Evolutionary conservation across 148 eudicot species (phyloP), one percentile per base, ranked within the genome.

Genomic region (Cornus florida): DNA sequence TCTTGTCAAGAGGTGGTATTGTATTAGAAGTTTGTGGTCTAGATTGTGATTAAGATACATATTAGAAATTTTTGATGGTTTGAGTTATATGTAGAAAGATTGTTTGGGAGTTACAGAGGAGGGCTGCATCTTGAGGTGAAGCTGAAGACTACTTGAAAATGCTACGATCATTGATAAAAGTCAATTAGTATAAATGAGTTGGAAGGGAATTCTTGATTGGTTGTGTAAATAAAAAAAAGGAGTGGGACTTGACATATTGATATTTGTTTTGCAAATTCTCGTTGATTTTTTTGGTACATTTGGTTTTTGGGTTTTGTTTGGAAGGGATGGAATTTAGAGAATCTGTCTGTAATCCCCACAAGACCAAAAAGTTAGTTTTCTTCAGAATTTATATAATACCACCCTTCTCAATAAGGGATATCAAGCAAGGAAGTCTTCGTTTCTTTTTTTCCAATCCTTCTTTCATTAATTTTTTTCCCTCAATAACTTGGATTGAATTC

Each of bases 21-120:
- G 94, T 91, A 35, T 88, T 96, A 39, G 99, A 96, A 86, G 93
- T 92, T 28, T 96, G 99, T 78, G 99, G 99, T 50, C 86, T 96
- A 90, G 89, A 94, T 79, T 96, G 99, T 83, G 81, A 91, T 80
- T 96, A 85, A 35, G 41, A 3, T 56, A 38, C 22, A 81, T 72
- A 70, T 41, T 69, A 19, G 77, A 50, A 77, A 31, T 5, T 65
- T 59, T 65, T 38, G 38, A 22, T 62, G 72, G 74, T 62, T 62
- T 62, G 24, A 64, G 33, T 68, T 72, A 6, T 76, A 5, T 70
- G 65, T 48, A 68, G 24, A 73, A 23, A 56, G 33, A 19, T 71
- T 67, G 28, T 64, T 72, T 68, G 82, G 69, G 75, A 65, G 80
- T 73, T 73, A 80, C 76, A 84, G 74, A 46, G 39, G 60, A 43